phyloP scores from a whole-genome alignment of 2,329 filamentous ascomycete genomes.

The Pestalotiopsis sp. region DNA sequence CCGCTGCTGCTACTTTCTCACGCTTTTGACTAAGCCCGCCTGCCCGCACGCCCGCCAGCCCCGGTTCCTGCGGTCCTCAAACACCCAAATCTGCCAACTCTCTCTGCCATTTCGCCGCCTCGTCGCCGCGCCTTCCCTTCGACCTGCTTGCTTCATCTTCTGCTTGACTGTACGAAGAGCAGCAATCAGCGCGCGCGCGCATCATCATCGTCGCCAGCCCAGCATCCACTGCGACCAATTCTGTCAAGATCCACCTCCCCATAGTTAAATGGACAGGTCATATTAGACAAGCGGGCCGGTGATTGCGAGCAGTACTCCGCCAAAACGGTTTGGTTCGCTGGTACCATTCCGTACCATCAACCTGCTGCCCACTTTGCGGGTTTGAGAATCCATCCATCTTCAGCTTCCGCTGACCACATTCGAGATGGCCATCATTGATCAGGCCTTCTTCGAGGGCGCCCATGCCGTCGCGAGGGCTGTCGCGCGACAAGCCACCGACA shows the following conservation, averaged over 20 bases:
- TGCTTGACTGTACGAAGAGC: constrained; percentile 6
- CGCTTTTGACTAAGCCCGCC: not conserved
- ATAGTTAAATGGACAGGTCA: constrained; percentile 6
- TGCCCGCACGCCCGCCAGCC: not conserved
- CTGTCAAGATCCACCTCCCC: not conserved
- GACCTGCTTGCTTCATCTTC: not conserved
- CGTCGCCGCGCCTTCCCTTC: not conserved
- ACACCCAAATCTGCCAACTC: not conserved
- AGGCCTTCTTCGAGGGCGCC: constrained; percentile 36
- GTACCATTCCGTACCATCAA: constrained; percentile 4
- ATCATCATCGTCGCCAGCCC: not conserved
- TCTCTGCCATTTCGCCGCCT: not conserved
- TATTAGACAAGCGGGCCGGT: constrained; percentile 4
- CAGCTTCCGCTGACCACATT: constrained; percentile 7
- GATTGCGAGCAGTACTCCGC: constrained; percentile 8
- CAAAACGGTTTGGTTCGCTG: constrained; percentile 10
- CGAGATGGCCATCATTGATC: constrained; percentile 37
- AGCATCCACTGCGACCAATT: not conserved
- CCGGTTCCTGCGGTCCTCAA: not conserved
- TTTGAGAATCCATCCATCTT: not conserved
- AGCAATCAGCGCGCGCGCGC: not conserved
- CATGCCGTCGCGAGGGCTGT: constrained; percentile 37
- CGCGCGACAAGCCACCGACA: constrained; percentile 26
- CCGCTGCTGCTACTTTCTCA: not conserved
- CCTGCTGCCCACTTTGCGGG: not conserved